phyloP scores from a whole-genome alignment of 179 eudicot species.

The Carnegiea gigantea region DNA sequence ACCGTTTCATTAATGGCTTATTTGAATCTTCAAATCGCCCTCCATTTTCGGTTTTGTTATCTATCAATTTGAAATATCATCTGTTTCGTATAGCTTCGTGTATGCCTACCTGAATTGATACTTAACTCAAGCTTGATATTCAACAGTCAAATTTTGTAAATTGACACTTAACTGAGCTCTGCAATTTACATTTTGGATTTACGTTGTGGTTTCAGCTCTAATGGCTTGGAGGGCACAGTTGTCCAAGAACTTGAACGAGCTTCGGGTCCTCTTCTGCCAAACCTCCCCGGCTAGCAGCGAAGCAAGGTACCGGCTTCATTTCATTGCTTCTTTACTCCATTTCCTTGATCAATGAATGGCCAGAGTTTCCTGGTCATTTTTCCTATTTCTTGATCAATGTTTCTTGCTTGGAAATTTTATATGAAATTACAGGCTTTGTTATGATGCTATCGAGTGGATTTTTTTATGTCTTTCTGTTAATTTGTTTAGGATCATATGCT shows the following conservation, averaged over 20 bases:
- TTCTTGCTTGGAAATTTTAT: not conserved
- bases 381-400: not conserved
- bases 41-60: not conserved
- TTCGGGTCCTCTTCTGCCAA: slow-evolving; percentile 77
- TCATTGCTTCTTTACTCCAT: not conserved
- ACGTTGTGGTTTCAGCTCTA: slow-evolving; percentile 13
- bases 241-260: slow-evolving; percentile 75
- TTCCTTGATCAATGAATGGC: not conserved
- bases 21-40: not conserved
- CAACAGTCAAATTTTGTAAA: not conserved
- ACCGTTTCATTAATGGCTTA: not conserved
- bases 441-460: not conserved
- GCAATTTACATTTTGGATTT: not conserved
- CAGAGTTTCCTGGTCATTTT: not conserved
- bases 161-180: not conserved
- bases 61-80: not conserved
- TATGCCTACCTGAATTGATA: no score
- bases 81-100: no score
- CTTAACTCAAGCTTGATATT: no score
- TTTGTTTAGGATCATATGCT: not conserved
- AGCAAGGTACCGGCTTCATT: slow-evolving; percentile 49
- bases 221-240: slow-evolving; percentile 84
- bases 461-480: not conserved
- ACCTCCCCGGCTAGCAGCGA: slow-evolving; percentile 79
- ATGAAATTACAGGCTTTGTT: not conserved